phyloP scores from a whole-genome alignment of 306 rosid genomes.

The Hylodesmum podocarpum region DNA sequence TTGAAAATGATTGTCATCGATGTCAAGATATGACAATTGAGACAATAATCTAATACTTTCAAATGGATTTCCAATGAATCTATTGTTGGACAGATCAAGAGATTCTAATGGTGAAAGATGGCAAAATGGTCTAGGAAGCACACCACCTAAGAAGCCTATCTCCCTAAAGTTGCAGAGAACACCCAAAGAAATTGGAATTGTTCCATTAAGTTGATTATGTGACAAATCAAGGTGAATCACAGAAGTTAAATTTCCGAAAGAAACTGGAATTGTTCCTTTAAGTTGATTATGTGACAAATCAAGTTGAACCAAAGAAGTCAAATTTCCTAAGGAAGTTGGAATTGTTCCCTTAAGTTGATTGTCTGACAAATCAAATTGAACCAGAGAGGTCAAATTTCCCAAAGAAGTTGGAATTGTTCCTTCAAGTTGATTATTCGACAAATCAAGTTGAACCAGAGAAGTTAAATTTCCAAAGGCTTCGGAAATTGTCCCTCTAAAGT shows the following conservation, averaged over 20 bases:
- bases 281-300: background rate
- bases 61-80: background rate
- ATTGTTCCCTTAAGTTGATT: too few relatives aligned
- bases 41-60: background rate
- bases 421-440: too few relatives aligned
- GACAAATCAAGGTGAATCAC: too few relatives aligned
- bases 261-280: background rate
- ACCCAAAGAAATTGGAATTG: too few relatives aligned
- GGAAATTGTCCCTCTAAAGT: background rate
- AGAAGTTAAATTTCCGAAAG: background rate
- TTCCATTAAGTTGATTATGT: too few relatives aligned
- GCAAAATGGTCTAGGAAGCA: background rate
- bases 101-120: background rate
- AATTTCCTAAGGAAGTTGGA: slow-evolving; percentile 5
- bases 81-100: background rate
- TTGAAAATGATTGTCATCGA: background rate
- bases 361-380: too few relatives aligned
- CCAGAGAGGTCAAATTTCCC: too few relatives aligned
- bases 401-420: too few relatives aligned
- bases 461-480: too few relatives aligned
- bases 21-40: background rate
- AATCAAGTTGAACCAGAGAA: too few relatives aligned
- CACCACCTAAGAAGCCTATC: too few relatives aligned
- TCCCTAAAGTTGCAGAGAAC: too few relatives aligned
- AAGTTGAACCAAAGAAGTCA: slow-evolving; percentile 14